phyloP scores from a whole-genome alignment of 768 basidiomycete species.

The Suillus subalutaceus region DNA sequence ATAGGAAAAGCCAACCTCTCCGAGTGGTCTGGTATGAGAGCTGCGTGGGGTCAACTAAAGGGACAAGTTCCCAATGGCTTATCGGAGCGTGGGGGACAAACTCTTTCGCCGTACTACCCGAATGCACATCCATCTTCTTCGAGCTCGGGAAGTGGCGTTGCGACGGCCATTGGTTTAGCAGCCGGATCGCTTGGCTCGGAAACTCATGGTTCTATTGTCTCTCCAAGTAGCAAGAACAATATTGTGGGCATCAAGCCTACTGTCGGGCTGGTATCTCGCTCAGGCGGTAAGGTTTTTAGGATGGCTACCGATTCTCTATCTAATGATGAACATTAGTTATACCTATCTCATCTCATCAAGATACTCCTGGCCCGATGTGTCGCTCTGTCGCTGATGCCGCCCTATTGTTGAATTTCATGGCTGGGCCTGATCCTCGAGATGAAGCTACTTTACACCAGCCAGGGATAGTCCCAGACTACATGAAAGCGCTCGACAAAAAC shows the following conservation, averaged over 20 bases:
- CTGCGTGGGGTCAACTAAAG: neutral
- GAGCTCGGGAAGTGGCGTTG: conserved; percentile 42
- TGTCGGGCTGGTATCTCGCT: neutral
- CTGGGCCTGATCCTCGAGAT: neutral
- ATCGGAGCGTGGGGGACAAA: conserved; percentile 50
- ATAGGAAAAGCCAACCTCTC: conserved; percentile 46
- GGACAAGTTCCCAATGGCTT: conserved; percentile 43
- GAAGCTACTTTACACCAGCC: neutral
- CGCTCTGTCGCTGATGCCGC: neutral
- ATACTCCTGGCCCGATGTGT: neutral
- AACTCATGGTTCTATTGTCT: conserved; percentile 46
- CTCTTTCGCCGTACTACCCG: conserved; percentile 44
- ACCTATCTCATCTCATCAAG: neutral
- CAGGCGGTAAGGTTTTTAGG: neutral
- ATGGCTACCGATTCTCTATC: neutral
- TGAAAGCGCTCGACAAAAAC: neutral
- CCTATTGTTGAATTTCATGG: neutral
- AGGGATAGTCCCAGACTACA: neutral
- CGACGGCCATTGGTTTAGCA: conserved; percentile 17
- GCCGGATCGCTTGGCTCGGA: conserved; percentile 25
- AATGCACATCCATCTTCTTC: conserved; percentile 43
- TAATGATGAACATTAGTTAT: neutral
- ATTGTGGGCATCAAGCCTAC: conserved; percentile 22
- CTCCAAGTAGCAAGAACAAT: conserved; percentile 40
- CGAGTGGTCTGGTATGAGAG: conserved; percentile 47